Evolutionary conservation across 192 early-diverging fungal species (phyloP).

Genomic region (Oehlia diaphana): DNA sequence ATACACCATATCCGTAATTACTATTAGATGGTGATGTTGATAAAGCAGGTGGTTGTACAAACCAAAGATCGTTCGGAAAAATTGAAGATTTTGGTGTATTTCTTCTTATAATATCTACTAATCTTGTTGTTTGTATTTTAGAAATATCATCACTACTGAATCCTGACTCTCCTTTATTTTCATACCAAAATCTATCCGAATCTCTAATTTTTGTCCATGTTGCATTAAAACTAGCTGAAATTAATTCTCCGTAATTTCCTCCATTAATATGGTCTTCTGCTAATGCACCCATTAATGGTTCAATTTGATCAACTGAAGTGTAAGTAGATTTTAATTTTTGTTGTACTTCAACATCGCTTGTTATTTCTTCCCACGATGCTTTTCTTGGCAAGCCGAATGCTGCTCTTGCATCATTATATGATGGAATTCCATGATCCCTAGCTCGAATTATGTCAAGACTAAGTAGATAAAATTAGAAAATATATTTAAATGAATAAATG

Average conservation of each 20-base stretch:
- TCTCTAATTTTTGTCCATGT: conserved; percentile 36
- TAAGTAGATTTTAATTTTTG: neutral
- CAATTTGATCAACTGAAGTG: neutral
- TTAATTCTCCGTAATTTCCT: conserved; percentile 17
- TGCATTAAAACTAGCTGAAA: neutral
- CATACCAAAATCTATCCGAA: conserved; percentile 58
- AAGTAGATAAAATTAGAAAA: neutral
- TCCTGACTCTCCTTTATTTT: conserved; percentile 27
- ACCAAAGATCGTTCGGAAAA: neutral
- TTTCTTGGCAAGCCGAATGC: neutral
- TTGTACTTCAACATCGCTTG: neutral
- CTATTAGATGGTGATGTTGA: neutral
- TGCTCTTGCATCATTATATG: neutral
- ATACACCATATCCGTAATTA: neutral
- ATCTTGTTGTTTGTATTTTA: neutral
- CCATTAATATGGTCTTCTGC: neutral
- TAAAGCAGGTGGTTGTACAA: neutral
- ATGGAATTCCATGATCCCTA: neutral
- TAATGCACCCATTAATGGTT: conserved; percentile 21
- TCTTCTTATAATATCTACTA: neutral
- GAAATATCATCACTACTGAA: neutral
- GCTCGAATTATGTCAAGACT: neutral
- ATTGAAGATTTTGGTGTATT: neutral
- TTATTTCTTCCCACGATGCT: neutral
- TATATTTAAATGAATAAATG: neutral